Evolutionary conservation across 2,329 filamentous ascomycete species (phyloP).

Genomic region (Hirsutella minnesotensis): DNA sequence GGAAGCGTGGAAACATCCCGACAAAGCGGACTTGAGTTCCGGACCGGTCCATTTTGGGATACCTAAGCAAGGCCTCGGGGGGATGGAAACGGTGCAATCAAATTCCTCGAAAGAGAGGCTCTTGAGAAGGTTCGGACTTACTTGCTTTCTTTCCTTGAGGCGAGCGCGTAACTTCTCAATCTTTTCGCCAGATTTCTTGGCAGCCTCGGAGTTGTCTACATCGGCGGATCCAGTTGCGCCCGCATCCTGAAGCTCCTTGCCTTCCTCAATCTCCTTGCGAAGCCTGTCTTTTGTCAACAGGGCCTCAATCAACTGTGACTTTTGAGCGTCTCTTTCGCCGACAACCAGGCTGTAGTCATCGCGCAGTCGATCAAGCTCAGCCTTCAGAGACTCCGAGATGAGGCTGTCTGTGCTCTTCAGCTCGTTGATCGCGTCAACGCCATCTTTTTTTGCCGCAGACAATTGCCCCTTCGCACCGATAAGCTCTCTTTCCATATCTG

Average conservation of each 20-base stretch:
- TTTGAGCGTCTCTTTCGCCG: conserved; percentile 43
- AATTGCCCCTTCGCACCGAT: conserved; percentile 41
- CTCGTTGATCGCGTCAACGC: conserved; percentile 40
- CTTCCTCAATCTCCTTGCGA: conserved; percentile 39
- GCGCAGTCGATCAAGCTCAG: conserved; percentile 44
- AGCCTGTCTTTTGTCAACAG: conserved; percentile 50
- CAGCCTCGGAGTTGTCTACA: conserved; percentile 20
- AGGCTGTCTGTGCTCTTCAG: conserved; percentile 48
- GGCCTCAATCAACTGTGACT: conserved; percentile 47
- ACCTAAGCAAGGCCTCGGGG: too few species aligned
- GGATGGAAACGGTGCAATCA: too few species aligned
- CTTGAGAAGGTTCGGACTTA: conserved; percentile 25
- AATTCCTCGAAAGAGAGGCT: too few species aligned
- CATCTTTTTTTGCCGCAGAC: conserved; percentile 41
- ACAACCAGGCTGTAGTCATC: conserved; percentile 35
- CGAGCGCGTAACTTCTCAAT: conserved; percentile 44
- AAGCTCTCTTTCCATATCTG: conserved; percentile 44
- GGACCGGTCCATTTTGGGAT: too few species aligned
- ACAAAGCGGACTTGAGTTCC: too few species aligned
- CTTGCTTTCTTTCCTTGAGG: conserved; percentile 46
- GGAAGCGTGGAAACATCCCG: too few species aligned
- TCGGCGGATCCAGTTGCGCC: conserved; percentile 21
- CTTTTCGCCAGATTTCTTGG: conserved; percentile 36
- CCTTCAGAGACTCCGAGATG: conserved; percentile 44
- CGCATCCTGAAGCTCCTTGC: conserved; percentile 28